Evolutionary conservation across 2,329 filamentous ascomycete species (phyloP).

Genomic region (Fusarium bulbicola): DNA sequence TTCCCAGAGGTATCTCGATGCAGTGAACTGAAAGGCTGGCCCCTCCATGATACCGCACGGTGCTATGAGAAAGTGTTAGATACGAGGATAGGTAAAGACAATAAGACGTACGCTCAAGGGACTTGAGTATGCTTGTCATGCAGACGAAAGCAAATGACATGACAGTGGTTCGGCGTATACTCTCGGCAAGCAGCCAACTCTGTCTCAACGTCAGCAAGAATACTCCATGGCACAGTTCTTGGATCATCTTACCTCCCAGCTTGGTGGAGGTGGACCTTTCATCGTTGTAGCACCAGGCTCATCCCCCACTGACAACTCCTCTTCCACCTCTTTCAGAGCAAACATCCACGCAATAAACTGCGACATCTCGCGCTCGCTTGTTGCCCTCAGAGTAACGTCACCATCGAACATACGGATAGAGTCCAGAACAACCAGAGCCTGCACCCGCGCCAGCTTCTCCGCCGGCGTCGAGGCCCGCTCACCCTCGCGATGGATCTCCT

Average conservation of each 20-base stretch:
- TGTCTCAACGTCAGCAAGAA: constrained; percentile 14
- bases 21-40: constrained; percentile 44
- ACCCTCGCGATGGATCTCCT: constrained; percentile 49
- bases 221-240: neutral
- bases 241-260: constrained; percentile 51
- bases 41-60: constrained; percentile 28
- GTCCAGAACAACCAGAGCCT: constrained; percentile 54
- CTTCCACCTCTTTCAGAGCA: constrained; percentile 46
- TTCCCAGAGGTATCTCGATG: constrained; percentile 56
- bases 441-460: constrained; percentile 55
- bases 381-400: constrained; percentile 51
- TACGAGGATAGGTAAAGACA: neutral
- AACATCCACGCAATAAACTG: constrained; percentile 50
- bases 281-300: constrained; percentile 28
- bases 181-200: constrained; percentile 56
- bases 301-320: constrained; percentile 47
- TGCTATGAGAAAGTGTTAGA: constrained; percentile 17
- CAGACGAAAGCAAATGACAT: constrained; percentile 46
- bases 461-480: constrained; percentile 43
- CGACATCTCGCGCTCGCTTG: constrained; percentile 52
- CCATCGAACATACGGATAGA: constrained; percentile 56
- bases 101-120: constrained; percentile 42
- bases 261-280: constrained; percentile 49
- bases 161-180: constrained; percentile 51
- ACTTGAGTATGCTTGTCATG: constrained; percentile 48